Conservation (phyloP, 2,329 filamentous ascomycete genomes). For the Celoporthe dispersa region DNA sequence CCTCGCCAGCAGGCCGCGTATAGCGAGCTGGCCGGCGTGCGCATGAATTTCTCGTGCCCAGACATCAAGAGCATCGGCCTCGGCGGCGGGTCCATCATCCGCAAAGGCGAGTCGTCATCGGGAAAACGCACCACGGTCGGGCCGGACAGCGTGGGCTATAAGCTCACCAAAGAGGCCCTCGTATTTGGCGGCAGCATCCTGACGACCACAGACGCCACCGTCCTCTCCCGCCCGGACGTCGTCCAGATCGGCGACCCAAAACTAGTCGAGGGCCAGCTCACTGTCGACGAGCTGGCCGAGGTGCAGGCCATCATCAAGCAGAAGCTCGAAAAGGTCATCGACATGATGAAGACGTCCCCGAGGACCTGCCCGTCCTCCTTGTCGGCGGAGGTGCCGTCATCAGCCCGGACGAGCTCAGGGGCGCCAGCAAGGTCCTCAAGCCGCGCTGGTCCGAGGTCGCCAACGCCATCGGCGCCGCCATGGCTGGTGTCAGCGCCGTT, state of each 20-base stretch:
- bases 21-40: constrained; percentile 50
- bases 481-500: constrained; percentile 61
- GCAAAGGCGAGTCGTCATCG: constrained; percentile 28
- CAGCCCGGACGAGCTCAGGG: constrained; percentile 40
- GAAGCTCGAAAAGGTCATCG: constrained; percentile 34
- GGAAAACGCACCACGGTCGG: constrained; percentile 45
- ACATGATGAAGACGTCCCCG: constrained; percentile 37
- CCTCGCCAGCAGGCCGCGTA: constrained; percentile 52
- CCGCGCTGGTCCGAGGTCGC: constrained; percentile 47
- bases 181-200: constrained; percentile 52
- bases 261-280: constrained; percentile 36
- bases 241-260: constrained; percentile 49
- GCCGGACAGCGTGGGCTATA: constrained; percentile 55
- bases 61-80: constrained; percentile 47
- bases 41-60: constrained; percentile 46
- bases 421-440: constrained; percentile 44
- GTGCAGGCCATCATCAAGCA: constrained; percentile 27
- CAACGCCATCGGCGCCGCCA: constrained; percentile 54
- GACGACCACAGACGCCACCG: constrained; percentile 52
- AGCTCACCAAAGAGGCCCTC: constrained; percentile 48
- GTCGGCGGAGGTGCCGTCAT: constrained; percentile 52
- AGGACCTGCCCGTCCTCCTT: constrained; percentile 39
- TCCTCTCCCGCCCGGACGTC: constrained; percentile 47
- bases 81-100: constrained; percentile 49
- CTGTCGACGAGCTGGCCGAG: constrained; percentile 39